These are phyloP conservation scores for Cubamyces lactineus DNA, from an alignment of 768 basidiomycete species.

Conservation along the genomic window DNA sequence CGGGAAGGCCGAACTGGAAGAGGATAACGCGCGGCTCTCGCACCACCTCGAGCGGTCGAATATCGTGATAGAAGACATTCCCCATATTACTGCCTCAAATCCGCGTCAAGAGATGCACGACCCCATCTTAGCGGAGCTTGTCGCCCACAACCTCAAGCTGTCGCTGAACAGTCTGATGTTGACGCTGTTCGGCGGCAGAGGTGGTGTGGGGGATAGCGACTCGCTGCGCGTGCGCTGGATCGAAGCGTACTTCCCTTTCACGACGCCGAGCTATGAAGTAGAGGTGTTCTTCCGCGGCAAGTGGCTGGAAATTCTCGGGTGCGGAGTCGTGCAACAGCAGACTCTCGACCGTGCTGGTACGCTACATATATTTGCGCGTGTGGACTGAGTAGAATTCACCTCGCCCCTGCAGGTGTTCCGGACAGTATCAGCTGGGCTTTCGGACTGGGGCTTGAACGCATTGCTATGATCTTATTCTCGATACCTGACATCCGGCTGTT, in stretches of 20 bases:
- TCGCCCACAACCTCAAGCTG: conserved; percentile 86
- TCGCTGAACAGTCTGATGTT: conserved; percentile 87
- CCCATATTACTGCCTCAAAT: conserved; percentile 72
- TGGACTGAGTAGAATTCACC: background rate
- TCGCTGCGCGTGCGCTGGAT: conserved; percentile 95
- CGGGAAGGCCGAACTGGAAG: conserved; percentile 64
- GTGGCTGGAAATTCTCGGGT: conserved; percentile 97
- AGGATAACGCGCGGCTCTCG: conserved; percentile 70
- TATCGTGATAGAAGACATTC: conserved; percentile 87
- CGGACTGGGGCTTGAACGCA: conserved; percentile 94
- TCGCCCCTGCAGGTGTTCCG: conserved; percentile 55
- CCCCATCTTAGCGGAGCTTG: conserved; percentile 67
- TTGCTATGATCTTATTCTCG: conserved; percentile 96
- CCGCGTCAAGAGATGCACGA: conserved; percentile 82
- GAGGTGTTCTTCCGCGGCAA: conserved; percentile 96
- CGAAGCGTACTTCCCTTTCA: conserved; percentile 97
- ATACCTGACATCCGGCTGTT: conserved; percentile 98
- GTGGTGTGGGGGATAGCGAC: conserved; percentile 53
- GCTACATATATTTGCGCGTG: conserved; percentile 34
- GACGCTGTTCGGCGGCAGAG: conserved; percentile 71
- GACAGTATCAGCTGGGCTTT: conserved; percentile 97
- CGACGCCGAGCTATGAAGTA: conserved; percentile 96
- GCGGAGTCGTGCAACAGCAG: conserved; percentile 87
- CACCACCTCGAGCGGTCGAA: conserved; percentile 66
- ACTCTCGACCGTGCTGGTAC: conserved; percentile 86